A percentile compares a stretch with the other conserved stretches of the same genome.
These are phyloP conservation scores for Sphagnum fallax DNA, from an alignment of 228 moss, liverwort and hornwort genomes.

Conservation along the genomic window DNA sequence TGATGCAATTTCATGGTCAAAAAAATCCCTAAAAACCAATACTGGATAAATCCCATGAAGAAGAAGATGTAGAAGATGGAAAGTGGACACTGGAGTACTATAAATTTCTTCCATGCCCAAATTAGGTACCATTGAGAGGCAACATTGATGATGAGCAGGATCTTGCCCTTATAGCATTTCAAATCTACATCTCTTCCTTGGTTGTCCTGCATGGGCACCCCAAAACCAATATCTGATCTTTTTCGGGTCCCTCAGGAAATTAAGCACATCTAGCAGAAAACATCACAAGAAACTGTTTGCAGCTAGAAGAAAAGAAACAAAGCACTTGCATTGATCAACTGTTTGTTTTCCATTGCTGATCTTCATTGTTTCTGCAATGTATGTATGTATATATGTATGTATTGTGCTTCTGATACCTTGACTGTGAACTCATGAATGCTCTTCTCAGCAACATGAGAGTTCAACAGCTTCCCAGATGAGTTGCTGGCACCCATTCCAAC, in stretches of 20 bases:
- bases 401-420: background rate
- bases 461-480: background rate
- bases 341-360: too few species aligned
- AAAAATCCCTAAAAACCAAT: background rate
- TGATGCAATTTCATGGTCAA: background rate
- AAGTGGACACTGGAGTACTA: too few species aligned
- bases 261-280: background rate
- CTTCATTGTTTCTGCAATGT: background rate
- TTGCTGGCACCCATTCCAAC: background rate
- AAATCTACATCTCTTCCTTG: constrained; percentile 29
- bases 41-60: background rate
- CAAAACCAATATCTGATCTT: background rate
- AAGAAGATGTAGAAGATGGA: too few species aligned
- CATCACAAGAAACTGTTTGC: background rate
- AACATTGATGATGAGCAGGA: constrained; percentile 50
- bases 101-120: background rate
- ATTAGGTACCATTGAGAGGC: constrained; percentile 41
- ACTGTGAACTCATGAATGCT: background rate
- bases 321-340: too few species aligned
- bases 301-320: background rate
- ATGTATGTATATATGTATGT: background rate
- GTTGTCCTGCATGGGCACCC: constrained; percentile 19
- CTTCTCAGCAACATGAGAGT: background rate
- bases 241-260: background rate
- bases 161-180: constrained; percentile 44